Evolutionary conservation across 1,139 yeast genomes (phyloP).

Genomic region (Nadsonia starkeyi-henricii): DNA sequence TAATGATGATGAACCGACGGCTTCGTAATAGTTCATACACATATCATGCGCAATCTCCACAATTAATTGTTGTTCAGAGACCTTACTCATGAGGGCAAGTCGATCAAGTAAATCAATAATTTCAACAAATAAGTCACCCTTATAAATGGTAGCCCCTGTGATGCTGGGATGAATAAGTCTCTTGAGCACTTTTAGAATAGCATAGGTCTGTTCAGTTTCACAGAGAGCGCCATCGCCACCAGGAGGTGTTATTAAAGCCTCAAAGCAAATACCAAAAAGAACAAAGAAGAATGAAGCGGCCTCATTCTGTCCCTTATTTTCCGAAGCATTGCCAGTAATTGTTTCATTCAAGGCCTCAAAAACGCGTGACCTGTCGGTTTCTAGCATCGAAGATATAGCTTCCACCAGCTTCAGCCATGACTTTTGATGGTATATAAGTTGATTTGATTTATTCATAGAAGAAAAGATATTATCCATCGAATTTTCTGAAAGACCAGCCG

Average conservation of each 20-base stretch:
- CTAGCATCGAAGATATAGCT: constrained; percentile 57
- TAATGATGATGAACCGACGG: constrained; percentile 8
- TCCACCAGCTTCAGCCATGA: constrained; percentile 74
- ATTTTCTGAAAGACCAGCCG: constrained; percentile 15
- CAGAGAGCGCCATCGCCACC: constrained; percentile 7
- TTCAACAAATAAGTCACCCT: constrained; percentile 62
- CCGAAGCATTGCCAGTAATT: constrained; percentile 11
- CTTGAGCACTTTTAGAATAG: constrained; percentile 40
- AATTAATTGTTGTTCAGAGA: constrained; percentile 38
- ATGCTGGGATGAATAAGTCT: constrained; percentile 44
- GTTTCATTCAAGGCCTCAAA: constrained; percentile 30
- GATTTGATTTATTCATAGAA: constrained; percentile 18
- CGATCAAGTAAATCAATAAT: constrained; percentile 65
- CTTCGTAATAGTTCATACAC: constrained; percentile 24
- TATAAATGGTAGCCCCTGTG: constrained; percentile 47
- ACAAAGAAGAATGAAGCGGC: constrained; percentile 66
- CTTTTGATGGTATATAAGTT: constrained; percentile 39
- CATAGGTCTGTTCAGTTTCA: constrained; percentile 21
- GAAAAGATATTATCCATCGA: constrained; percentile 23
- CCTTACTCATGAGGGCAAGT: constrained; percentile 45
- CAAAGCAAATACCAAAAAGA: constrained; percentile 73
- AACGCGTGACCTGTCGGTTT: constrained; percentile 34
- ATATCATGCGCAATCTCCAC: constrained; percentile 44
- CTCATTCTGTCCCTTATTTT: constrained; percentile 34
- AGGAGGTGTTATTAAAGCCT: constrained; percentile 40